These are phyloP conservation scores for Sclerotiophoma versabilis DNA, from an alignment of 2,329 filamentous ascomycete species.

Conservation along the genomic window DNA sequence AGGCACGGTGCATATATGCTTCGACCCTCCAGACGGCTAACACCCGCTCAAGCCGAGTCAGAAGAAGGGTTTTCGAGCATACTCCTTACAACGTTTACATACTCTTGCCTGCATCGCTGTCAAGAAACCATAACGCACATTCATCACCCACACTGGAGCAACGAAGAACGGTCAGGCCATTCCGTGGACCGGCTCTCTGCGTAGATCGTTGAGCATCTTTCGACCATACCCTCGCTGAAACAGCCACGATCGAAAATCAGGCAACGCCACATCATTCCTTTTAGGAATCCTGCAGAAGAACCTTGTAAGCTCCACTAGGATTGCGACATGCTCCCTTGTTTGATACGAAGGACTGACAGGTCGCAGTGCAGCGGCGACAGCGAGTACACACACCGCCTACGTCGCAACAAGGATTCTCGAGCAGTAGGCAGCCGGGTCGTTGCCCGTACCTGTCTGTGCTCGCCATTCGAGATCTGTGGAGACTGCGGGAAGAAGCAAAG, in stretches of 20 bases:
- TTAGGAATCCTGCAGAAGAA: slow-evolving; percentile 42
- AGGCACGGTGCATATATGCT: slow-evolving; percentile 48
- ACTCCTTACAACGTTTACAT: not conserved
- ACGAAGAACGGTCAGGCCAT: slow-evolving; percentile 20
- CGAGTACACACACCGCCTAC: slow-evolving; percentile 37
- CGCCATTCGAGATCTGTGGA: slow-evolving; percentile 47
- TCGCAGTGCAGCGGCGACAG: slow-evolving; percentile 37
- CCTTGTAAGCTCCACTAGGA: slow-evolving; percentile 46
- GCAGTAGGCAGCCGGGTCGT: slow-evolving; percentile 31
- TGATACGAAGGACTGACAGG: slow-evolving; percentile 44
- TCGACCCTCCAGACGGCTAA: slow-evolving; percentile 32
- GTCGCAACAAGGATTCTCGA: slow-evolving; percentile 39
- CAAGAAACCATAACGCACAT: not conserved
- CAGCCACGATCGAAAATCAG: slow-evolving; percentile 42
- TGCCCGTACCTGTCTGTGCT: slow-evolving; percentile 44
- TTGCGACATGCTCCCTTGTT: slow-evolving; percentile 39
- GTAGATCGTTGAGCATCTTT: slow-evolving; percentile 42
- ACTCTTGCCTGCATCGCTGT: not conserved
- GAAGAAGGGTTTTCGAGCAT: not conserved
- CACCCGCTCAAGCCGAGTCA: slow-evolving; percentile 8
- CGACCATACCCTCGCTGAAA: slow-evolving; percentile 41
- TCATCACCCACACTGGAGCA: slow-evolving; percentile 14
- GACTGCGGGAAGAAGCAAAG: slow-evolving; percentile 49
- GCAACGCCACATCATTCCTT: slow-evolving; percentile 45
- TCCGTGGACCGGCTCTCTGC: slow-evolving; percentile 36